Evolutionary conservation across 2,329 filamentous ascomycete species (phyloP), one percentile per base, ranked within the genome.

Genomic region (Zelopaecilomyces penicillatus): DNA sequence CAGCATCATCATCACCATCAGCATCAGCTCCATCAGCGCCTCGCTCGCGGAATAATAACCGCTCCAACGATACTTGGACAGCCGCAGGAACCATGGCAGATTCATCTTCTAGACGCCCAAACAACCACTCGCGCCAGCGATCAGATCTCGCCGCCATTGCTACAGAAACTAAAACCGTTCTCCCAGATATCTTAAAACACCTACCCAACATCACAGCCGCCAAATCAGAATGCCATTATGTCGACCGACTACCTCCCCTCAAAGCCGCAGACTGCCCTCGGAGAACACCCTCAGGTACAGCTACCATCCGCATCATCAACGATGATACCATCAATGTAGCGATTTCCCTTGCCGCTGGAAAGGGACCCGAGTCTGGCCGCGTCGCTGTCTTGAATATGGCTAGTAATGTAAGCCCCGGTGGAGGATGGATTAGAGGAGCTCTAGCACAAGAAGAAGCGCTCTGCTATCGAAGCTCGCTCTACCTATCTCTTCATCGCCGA

Each of bases 361-460:
- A 63, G 28, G 47, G 44, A 1, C 48, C 54, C 1, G 39, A 52
- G 4, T 53, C 52, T 37, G 60, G 59, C 4, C 59, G 63, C 6
- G 71, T 83, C n/a, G 75, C 72, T 30, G 70, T 85, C 27, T 65
- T 87, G 47, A 87, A 85, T 54, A 78, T 85, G 65, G 82, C 82
- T 11, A 83, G 77, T 41, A 69, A 75, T 39, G 53, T 60, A 4
- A 60, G 55, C 10, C 70, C 76, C 0, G 83, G 82, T n/a, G 82
- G 83, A 19, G 80, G 80, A 12, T 86, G 80, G 73, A 57, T 72
- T 4, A 70, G 69, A 33, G 82, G 82, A 32, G 69, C 78, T 44
- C 61, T 75, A 30, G 82, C 82, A 0, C 83, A 87, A 59, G 82
- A 87, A 63, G 83, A 87, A 65, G 73, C 76, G 3, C 68, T 87